Percentiles rank a stretch among this genome's conserved stretches.
These are phyloP conservation scores for Nicotiana attenuata DNA, from an alignment of 257 asterid species.

Conservation along the genomic window DNA sequence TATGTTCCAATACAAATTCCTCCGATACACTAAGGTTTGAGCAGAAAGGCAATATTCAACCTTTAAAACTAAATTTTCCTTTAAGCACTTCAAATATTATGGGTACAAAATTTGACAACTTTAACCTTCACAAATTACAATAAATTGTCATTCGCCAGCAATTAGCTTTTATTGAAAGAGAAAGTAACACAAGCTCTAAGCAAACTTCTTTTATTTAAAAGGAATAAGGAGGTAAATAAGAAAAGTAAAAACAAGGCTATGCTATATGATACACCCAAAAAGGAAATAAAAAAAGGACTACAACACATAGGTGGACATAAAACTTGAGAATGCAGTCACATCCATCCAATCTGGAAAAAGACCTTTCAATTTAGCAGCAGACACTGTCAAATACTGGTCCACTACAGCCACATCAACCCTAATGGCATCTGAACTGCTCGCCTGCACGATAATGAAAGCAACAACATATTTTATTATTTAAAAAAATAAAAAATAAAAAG, in stretches of 20 bases:
- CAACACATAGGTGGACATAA: conserved; percentile 60
- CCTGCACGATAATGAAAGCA: conserved; percentile 38
- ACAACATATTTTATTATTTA: not conserved
- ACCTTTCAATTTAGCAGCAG: conserved; percentile 61
- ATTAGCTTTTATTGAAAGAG: not conserved
- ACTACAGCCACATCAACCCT: conserved; percentile 73
- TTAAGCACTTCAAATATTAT: too few relatives aligned
- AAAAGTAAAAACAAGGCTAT: not conserved
- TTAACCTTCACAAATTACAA: too few relatives aligned
- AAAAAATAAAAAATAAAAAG: not conserved
- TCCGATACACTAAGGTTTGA: too few relatives aligned
- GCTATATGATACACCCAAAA: not conserved
- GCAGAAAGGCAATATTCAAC: too few relatives aligned
- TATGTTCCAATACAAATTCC: too few relatives aligned
- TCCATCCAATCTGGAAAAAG: conserved; percentile 90
- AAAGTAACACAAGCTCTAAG: not conserved
- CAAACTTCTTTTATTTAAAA: not conserved
- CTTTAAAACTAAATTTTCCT: too few relatives aligned
- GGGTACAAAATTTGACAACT: too few relatives aligned
- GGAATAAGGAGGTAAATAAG: not conserved
- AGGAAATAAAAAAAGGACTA: conserved; percentile 9
- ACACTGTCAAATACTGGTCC: conserved; percentile 56
- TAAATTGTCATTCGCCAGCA: not conserved
- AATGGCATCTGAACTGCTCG: conserved; percentile 51
- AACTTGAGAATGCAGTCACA: conserved; percentile 69